phyloP scores from a whole-genome alignment of 768 basidiomycete genomes.

The Mrakia blollopis region DNA sequence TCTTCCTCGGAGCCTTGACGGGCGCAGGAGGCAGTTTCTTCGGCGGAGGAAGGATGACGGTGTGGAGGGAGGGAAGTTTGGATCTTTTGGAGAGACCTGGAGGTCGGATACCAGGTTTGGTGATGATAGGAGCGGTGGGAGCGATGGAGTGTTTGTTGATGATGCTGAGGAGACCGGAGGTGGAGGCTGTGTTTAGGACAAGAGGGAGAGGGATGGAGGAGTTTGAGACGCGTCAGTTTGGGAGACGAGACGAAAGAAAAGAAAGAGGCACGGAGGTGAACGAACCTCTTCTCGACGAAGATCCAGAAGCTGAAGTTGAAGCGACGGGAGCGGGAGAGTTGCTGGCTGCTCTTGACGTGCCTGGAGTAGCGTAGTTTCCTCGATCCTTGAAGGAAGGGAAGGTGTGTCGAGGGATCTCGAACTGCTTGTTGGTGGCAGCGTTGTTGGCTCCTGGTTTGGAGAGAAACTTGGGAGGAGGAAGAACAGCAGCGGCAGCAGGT shows the following conservation, averaged over 20 bases:
- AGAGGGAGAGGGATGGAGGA: background rate
- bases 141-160: background rate
- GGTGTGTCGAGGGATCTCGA: background rate
- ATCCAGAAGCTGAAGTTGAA: background rate
- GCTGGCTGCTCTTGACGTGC: background rate
- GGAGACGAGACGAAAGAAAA: background rate
- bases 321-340: background rate
- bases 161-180: background rate
- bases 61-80: conserved; percentile 17
- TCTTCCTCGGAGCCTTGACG: conserved; percentile 15
- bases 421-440: background rate
- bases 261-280: background rate
- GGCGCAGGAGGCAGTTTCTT: conserved; percentile 26
- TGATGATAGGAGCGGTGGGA: background rate
- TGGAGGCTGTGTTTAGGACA: background rate
- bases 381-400: background rate
- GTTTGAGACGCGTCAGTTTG: background rate
- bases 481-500: background rate
- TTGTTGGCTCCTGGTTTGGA: background rate
- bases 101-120: background rate
- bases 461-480: background rate
- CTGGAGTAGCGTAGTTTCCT: background rate
- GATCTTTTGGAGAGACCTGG: conserved; percentile 13
- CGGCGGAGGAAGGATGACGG: conserved; percentile 12
- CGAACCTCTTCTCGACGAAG: background rate